phyloP scores from a whole-genome alignment of 495 filamentous ascomycete species.

The Cladorrhinum samala region DNA sequence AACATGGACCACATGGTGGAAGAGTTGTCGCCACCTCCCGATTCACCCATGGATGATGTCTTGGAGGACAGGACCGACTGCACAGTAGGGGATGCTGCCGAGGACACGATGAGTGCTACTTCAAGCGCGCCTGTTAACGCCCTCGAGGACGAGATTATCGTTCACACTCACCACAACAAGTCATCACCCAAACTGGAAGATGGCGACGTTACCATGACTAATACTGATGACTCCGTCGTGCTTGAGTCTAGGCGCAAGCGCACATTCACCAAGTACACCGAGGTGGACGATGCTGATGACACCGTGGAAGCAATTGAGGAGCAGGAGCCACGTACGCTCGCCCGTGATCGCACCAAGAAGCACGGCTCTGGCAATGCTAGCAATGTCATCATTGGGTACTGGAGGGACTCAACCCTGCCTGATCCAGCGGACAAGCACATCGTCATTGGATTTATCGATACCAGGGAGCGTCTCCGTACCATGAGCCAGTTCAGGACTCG shows the following conservation, averaged over 20 bases:
- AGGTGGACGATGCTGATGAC: conserved; percentile 31
- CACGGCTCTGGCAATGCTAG: conserved; percentile 31
- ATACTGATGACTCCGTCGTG: conserved; percentile 22
- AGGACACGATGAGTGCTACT: conserved; percentile 12
- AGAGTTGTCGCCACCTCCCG: conserved; percentile 22
- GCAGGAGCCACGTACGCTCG: conserved; percentile 19
- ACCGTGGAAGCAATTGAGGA: conserved; percentile 13
- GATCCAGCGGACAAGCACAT: conserved; percentile 40
- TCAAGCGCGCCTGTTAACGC: conserved; percentile 32
- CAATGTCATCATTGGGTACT: conserved; percentile 45
- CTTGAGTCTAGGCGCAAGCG: conserved; percentile 42
- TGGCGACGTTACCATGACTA: conserved; percentile 34
- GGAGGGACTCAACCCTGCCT: conserved; percentile 44
- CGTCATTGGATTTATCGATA: conserved; percentile 50
- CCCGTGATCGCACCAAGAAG: conserved; percentile 14
- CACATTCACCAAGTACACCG: conserved; percentile 30
- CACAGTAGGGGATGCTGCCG: background rate
- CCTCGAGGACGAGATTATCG: conserved; percentile 42
- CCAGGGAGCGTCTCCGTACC: conserved; percentile 47
- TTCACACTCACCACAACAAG: conserved; percentile 33
- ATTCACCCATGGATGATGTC: conserved; percentile 7
- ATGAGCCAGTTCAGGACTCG: conserved; percentile 38
- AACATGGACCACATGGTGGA: conserved; percentile 18
- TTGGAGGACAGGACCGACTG: background rate
- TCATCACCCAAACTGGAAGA: conserved; percentile 23